These are phyloP conservation scores for Xylaria telfairii DNA, from an alignment of 495 filamentous ascomycete genomes.

Conservation along the genomic window DNA sequence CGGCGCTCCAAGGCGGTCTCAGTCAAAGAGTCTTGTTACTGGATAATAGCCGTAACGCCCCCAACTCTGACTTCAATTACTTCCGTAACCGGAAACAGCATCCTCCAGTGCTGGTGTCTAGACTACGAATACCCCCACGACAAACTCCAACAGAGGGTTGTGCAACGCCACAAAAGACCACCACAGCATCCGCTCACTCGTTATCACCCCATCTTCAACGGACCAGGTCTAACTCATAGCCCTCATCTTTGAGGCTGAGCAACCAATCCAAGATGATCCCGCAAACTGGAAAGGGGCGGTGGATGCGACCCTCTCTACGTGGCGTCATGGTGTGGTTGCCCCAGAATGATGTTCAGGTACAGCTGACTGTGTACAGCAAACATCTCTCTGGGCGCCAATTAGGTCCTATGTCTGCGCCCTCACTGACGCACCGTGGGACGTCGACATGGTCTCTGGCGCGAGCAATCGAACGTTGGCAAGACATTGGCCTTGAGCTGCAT, in stretches of 20 bases:
- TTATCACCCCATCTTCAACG: conserved; percentile 4
- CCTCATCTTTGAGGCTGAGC: conserved; percentile 18
- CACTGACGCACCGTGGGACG: not conserved
- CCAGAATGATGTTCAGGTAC: conserved; percentile 21
- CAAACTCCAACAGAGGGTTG: conserved; percentile 11
- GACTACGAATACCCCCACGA: not conserved
- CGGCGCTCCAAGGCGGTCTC: not conserved
- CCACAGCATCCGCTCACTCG: conserved; percentile 8
- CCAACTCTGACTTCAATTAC: not conserved
- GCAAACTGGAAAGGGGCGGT: conserved; percentile 7
- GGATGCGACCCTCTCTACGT: conserved; percentile 25
- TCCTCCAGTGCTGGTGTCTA: not conserved
- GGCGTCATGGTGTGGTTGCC: conserved; percentile 19
- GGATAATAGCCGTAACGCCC: not conserved
- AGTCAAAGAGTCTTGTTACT: not conserved
- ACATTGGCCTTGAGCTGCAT: not conserved
- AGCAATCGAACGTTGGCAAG: not conserved
- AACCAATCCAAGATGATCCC: conserved; percentile 10
- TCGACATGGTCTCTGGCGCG: conserved; percentile 8
- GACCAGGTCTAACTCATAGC: not conserved
- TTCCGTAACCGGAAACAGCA: not conserved
- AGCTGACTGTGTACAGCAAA: conserved; percentile 18
- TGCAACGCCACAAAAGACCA: conserved; percentile 10
- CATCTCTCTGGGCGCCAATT: conserved; percentile 8
- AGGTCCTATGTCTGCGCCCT: not conserved